Percentiles rank a stretch among this genome's conserved stretches.
phyloP scores from a whole-genome alignment of 306 rosid species.

The Dalbergia oliveri region DNA sequence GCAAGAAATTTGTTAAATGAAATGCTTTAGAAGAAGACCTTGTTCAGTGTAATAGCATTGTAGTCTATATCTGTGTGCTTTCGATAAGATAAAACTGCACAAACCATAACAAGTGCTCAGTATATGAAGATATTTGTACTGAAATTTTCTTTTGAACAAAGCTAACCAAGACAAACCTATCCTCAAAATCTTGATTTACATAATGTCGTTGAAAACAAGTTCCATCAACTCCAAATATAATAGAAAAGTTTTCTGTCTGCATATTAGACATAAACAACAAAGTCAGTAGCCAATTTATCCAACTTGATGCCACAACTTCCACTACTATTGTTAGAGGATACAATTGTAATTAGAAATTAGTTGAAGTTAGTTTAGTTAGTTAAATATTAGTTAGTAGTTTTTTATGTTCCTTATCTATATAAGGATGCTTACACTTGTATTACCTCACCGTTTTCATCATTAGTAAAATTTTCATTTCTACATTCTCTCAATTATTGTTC shows the following conservation, averaged over 20 bases:
- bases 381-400: too few species aligned
- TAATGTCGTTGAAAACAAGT: constrained; percentile 65
- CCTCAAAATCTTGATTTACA: constrained; percentile 57
- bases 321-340: too few species aligned
- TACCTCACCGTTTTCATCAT: too few species aligned
- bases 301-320: constrained; percentile 2
- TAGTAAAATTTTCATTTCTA: too few species aligned
- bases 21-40: constrained; percentile 58
- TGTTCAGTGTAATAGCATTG: constrained; percentile 90
- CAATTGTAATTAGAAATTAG: too few species aligned
- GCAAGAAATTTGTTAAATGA: constrained; percentile 39
- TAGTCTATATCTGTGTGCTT: constrained; percentile 79
- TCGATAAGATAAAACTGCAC: constrained; percentile 78
- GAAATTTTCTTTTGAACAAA: constrained; percentile 10
- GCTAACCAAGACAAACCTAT: constrained; percentile 55
- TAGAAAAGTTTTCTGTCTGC: constrained; percentile 71
- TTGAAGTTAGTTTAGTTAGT: too few species aligned
- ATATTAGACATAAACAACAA: constrained; percentile 30
- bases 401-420: too few species aligned
- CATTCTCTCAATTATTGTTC: too few species aligned
- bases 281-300: constrained; percentile 35
- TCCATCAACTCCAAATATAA: constrained; percentile 76
- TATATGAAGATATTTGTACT: constrained; percentile 30
- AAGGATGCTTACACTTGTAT: too few species aligned
- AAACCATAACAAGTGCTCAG: constrained; percentile 29